Evolutionary conservation across 257 asterid genomes (phyloP).

Genomic region (Dorcoceras hygrometricum): DNA sequence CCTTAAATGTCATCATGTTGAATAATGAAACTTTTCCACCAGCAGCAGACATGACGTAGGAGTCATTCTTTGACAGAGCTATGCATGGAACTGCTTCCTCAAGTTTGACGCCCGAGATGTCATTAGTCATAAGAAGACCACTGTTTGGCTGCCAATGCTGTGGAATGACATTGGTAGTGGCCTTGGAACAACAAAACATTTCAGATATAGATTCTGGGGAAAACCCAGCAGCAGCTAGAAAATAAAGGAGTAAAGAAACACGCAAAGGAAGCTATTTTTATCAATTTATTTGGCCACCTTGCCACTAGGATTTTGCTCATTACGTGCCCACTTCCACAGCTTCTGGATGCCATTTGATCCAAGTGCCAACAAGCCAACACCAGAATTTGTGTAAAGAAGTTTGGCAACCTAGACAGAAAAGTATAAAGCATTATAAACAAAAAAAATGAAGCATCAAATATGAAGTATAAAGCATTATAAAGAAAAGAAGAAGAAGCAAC

Average conservation of each 20-base stretch:
- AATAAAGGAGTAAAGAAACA: constrained; percentile 25
- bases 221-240: neutral
- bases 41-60: constrained; percentile 53
- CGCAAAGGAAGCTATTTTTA: constrained; percentile 25
- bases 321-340: constrained; percentile 94
- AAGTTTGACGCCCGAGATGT: constrained; percentile 38
- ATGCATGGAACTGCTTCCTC: constrained; percentile 55
- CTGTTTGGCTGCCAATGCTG: constrained; percentile 54
- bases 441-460: constrained; percentile 8
- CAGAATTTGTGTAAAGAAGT: constrained; percentile 90
- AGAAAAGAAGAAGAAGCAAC: constrained; percentile 13
- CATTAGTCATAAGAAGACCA: constrained; percentile 50
- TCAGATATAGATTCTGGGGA: constrained; percentile 20
- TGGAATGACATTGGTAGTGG: constrained; percentile 47
- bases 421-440: constrained; percentile 25
- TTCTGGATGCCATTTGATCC: constrained; percentile 87
- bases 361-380: constrained; percentile 84
- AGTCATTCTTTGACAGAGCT: constrained; percentile 53
- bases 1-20: constrained; percentile 57
- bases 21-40: constrained; percentile 53
- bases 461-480: constrained; percentile 24
- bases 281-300: constrained; percentile 45
- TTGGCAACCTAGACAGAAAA: constrained; percentile 72
- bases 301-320: constrained; percentile 82
- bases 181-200: constrained; percentile 43